Base-by-base conservation (phyloP, 257 asterid genomes). In the Cordia subcordata region DNA sequence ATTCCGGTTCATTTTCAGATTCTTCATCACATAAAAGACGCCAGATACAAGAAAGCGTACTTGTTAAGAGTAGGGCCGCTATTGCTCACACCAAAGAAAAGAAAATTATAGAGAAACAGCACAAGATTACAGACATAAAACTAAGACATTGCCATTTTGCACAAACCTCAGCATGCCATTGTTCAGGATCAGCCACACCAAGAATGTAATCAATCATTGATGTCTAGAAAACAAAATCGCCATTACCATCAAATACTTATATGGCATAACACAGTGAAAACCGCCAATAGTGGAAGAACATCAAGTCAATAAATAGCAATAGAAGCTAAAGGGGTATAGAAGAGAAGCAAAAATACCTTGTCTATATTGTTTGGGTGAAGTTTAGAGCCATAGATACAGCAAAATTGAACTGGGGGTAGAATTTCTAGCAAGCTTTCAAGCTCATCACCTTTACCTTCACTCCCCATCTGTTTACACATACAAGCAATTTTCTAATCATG, bases 141-240 rank as follows among this genome's bases (percentile, higher is more conserved):
- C n/a, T n/a, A n/a, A 42, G 11, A 0, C 47, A 68, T 33, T 45
- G 69, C 54, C 71, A 58, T 47, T 44, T 67, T 70, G 51, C 62
- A 59, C 55, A 52, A 65, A 86, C 97, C 96, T 83, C 77, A 10
- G 83, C 53, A 61, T 93, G 99, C 97, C 99, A 88, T 77, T 84
- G 85, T 53, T 42, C 77, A 70, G 97, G 94, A 74, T 89, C 95
- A 14, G 76, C 72, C 51, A 89, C 99, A 53, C 99, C 96, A 74
- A 93, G 75, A 71, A 93, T 79, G 72, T 68, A 89, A 72, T 93
- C 97, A 57, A 82, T 68, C 99, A 93, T 93, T 32, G 95, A 85
- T 49, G 78, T 73, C 91, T 90, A 67, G 13, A 57, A 38, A 67
- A 47, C 35, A 57, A 15, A 47, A 44, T 20, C 21, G 27, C n/a